Conservation (phyloP, 2,329 filamentous ascomycete genomes). For the Truncatella angustata region DNA sequence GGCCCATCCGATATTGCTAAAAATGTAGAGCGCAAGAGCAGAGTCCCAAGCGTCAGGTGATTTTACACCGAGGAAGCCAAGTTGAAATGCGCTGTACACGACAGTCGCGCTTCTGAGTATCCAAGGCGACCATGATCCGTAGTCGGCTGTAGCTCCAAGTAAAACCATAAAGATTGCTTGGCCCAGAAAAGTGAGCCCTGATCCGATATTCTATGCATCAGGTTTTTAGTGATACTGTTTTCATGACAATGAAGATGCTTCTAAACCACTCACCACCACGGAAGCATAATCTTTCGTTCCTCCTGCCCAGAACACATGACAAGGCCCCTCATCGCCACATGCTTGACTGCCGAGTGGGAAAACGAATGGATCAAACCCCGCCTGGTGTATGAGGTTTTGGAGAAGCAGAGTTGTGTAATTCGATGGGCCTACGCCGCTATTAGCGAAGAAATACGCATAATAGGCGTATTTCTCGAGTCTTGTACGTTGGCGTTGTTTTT, state of each 20-base stretch:
- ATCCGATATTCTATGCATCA: slow-evolving; percentile 1
- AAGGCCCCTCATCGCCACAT: slow-evolving; percentile 1
- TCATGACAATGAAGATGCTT: too few species aligned
- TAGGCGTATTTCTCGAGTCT: neutral
- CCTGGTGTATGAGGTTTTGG: slow-evolving; percentile 9
- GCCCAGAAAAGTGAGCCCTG: slow-evolving; percentile 1
- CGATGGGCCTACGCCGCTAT: slow-evolving; percentile 1
- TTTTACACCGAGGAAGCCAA: slow-evolving; percentile 5
- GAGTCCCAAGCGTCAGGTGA: neutral
- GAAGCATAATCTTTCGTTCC: slow-evolving; percentile 5
- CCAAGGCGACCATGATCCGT: slow-evolving; percentile 6
- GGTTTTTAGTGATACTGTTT: too few species aligned
- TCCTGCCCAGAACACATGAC: slow-evolving; percentile 2
- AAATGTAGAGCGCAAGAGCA: slow-evolving; percentile 4
- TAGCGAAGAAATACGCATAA: slow-evolving; percentile 4
- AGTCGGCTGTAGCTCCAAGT: slow-evolving; percentile 5
- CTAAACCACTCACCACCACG: too few species aligned
- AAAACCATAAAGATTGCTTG: slow-evolving; percentile 1
- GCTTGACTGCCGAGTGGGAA: neutral
- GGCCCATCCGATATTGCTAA: neutral
- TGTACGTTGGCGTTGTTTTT: neutral
- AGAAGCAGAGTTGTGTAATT: slow-evolving; percentile 4
- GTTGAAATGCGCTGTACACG: slow-evolving; percentile 4
- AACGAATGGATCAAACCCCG: slow-evolving; percentile 5
- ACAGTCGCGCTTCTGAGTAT: neutral